phyloP scores from a whole-genome alignment of 139 green algal genomes.

The Asterochloris sp. region DNA sequence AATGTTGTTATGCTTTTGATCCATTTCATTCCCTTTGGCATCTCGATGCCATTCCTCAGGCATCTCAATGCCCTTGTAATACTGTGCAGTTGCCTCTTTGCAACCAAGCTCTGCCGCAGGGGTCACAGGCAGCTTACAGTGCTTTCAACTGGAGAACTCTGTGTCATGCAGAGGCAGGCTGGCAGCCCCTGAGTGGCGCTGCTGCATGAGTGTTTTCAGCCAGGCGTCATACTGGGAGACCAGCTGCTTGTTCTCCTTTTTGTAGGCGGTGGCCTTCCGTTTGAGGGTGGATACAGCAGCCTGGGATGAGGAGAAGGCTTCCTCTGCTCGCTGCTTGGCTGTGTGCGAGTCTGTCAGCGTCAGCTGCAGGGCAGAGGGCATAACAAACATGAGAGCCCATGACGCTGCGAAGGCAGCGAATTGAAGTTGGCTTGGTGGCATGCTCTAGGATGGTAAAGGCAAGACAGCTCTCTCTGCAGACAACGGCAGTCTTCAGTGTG shows the following conservation, averaged over 20 bases:
- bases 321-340: background rate
- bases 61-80: too few species aligned
- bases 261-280: slow-evolving; percentile 31
- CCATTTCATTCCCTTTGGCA: too few species aligned
- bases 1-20: too few species aligned
- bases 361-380: slow-evolving; percentile 1
- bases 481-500: too few species aligned
- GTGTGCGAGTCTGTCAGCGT: background rate
- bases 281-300: background rate
- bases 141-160: background rate
- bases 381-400: background rate
- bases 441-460: too few species aligned
- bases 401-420: background rate
- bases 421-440: too few species aligned
- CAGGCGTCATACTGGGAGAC: slow-evolving; percentile 31
- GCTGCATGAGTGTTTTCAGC: slow-evolving; percentile 28
- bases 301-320: background rate
- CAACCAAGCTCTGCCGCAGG: too few species aligned
- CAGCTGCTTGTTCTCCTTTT: slow-evolving; percentile 34
- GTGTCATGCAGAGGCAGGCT: background rate
- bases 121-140: too few species aligned
- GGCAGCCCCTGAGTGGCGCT: background rate
- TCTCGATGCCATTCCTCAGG: too few species aligned
- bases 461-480: too few species aligned
- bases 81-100: too few species aligned